Evolutionary conservation across 1,284 basidiomycete genomes (phyloP).

Genomic region (Ustilago nuda): DNA sequence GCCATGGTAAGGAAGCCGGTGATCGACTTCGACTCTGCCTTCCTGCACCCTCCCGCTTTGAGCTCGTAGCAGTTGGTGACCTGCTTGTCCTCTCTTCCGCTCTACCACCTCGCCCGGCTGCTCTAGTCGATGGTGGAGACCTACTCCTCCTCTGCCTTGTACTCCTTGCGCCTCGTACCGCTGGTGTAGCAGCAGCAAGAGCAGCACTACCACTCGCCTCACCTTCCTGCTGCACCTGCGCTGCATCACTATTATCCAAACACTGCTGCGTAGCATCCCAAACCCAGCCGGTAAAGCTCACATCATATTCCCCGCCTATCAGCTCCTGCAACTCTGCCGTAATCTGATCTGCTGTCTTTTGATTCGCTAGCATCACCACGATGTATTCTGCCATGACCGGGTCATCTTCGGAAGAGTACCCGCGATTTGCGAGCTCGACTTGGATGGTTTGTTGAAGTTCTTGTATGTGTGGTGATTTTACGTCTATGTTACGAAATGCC

Average conservation of each 20-base stretch:
- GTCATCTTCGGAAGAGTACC: slow-evolving; percentile 56
- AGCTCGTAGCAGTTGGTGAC: not conserved
- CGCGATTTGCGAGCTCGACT: slow-evolving; percentile 49
- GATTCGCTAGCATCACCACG: slow-evolving; percentile 68
- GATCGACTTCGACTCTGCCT: slow-evolving; percentile 4
- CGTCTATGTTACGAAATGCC: slow-evolving; percentile 45
- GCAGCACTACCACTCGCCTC: not conserved
- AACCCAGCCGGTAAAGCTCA: slow-evolving; percentile 55
- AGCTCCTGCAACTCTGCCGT: slow-evolving; percentile 63
- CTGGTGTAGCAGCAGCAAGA: slow-evolving; percentile 5
- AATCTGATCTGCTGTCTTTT: slow-evolving; percentile 62
- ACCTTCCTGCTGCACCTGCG: not conserved
- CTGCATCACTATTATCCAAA: not conserved
- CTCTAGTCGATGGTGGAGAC: not conserved
- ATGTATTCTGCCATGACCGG: slow-evolving; percentile 68
- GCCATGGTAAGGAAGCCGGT: not conserved
- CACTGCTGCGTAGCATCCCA: slow-evolving; percentile 49
- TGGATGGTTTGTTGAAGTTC: slow-evolving; percentile 56
- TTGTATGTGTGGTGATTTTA: slow-evolving; percentile 37
- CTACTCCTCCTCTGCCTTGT: slow-evolving; percentile 11
- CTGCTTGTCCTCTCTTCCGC: slow-evolving; percentile 1
- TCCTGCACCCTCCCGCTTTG: not conserved
- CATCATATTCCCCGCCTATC: slow-evolving; percentile 61
- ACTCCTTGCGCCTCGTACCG: not conserved
- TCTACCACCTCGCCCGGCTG: not conserved